phyloP scores from a whole-genome alignment of 345 rosid genomes.

The Limnanthes douglasii region DNA sequence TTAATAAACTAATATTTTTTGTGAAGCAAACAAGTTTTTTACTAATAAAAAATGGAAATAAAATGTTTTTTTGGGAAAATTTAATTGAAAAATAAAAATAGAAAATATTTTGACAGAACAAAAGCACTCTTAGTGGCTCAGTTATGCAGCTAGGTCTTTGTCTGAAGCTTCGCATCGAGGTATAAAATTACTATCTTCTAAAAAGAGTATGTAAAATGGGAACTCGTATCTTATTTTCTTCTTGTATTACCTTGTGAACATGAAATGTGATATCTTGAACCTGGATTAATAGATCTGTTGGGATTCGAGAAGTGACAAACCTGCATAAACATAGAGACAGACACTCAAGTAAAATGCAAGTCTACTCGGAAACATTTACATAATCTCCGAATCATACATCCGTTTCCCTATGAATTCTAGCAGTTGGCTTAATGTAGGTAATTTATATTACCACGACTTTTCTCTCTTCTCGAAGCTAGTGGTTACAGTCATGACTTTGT shows the following conservation, averaged over 20 bases:
- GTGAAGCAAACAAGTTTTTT: not conserved
- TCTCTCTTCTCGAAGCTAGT: slow-evolving; percentile 33
- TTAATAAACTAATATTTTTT: too few relatives aligned
- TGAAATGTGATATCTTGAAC: slow-evolving; percentile 44
- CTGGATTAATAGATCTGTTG: slow-evolving; percentile 52
- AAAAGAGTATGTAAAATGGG: too few relatives aligned
- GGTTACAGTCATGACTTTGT: slow-evolving; percentile 20
- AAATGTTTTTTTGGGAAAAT: not conserved
- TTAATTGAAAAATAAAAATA: too few relatives aligned
- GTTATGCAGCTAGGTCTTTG: not conserved
- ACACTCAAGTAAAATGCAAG: not conserved
- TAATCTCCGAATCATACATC: not conserved
- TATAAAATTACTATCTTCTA: slow-evolving; percentile 2
- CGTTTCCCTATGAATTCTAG: too few relatives aligned
- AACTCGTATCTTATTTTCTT: not conserved
- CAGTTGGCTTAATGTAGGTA: not conserved
- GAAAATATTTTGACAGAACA: too few relatives aligned
- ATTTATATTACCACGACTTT: slow-evolving; percentile 37
- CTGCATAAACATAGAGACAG: slow-evolving; percentile 22
- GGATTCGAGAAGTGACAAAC: slow-evolving; percentile 43
- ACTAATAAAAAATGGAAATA: not conserved
- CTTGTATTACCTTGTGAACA: slow-evolving; percentile 53
- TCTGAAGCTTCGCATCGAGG: not conserved
- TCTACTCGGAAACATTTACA: not conserved
- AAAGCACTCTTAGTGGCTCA: too few relatives aligned